phyloP scores from a whole-genome alignment of 441 rosid genomes.

The Eruca vesicaria region DNA sequence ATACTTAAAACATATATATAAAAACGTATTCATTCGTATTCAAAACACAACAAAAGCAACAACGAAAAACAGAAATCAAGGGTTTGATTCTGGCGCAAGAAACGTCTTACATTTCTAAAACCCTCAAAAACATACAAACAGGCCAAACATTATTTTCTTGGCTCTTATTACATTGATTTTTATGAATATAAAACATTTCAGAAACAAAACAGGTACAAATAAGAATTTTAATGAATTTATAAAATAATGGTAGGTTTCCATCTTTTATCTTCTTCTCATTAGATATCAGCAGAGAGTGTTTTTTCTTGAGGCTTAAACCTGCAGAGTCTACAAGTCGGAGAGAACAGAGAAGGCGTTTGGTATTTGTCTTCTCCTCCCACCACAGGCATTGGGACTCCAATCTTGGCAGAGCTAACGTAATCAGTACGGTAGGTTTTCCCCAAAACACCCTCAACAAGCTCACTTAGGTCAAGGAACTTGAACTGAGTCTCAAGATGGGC shows the following conservation, averaged over 20 bases:
- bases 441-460: constrained; percentile 71
- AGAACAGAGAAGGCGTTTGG: constrained; percentile 46
- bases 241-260: background rate
- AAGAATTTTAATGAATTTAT: background rate
- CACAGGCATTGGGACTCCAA: constrained; percentile 81
- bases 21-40: background rate
- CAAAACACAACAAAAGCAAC: background rate
- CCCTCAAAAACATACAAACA: constrained; percentile 21
- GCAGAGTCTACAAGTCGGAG: background rate
- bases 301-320: background rate
- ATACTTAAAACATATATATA: background rate
- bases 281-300: background rate
- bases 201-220: background rate
- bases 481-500: constrained; percentile 91
- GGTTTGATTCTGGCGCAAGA: constrained; percentile 21
- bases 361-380: constrained; percentile 91
- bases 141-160: constrained; percentile 13
- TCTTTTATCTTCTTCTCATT: background rate
- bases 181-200: constrained; percentile 19
- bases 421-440: constrained; percentile 80
- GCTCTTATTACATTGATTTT: constrained; percentile 27
- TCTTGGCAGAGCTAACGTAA: constrained; percentile 70
- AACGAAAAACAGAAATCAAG: background rate
- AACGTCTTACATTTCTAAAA: constrained; percentile 19
- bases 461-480: constrained; percentile 53